Evolutionary conservation across 176 grass and related monocot genomes (phyloP), one percentile per base, ranked within the genome.

Genomic region (Melocanna baccifera): DNA sequence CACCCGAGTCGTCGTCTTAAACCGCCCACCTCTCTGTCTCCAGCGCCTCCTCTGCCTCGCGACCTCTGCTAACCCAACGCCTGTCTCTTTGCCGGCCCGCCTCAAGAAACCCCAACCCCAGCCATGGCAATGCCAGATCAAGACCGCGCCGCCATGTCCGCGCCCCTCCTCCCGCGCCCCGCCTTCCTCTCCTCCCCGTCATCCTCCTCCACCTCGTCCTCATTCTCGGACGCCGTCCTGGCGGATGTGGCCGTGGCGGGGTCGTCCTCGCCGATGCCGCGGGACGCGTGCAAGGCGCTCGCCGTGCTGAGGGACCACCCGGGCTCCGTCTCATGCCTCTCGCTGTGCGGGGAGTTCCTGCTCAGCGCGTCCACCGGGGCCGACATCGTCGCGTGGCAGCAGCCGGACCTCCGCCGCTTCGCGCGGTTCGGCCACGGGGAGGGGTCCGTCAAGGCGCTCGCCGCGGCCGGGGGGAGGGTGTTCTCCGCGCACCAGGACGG

Each of bases 401-500:
- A 96, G 41, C 93, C 96, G 0, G 91, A 99, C 85, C 89, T 99
- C n/a, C 91, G 86, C 23, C 77, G 80, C 22, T 94, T 98, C 88
- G 86, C 96, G 29, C 81, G 83, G 0, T 94, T 98, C 36, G 91
- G 95, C 1, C 86, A 88, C 55, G 91, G 91, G 1, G 87, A 86
- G 1, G 96, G 93, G 2, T 77, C 89, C 16, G 96, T 95, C 50
- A 98, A 98, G 96, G 96, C 96, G 41, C 93, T 98, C 55, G 93
- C 86, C 0, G 86, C 89, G 0, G n/a, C 81, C 4, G 96, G 93
- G 4, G 84, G 84, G 1, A 83, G 89, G 1, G 89, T 98, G 37
- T 98, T 98, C 91, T 98, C 96, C 0, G 96, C 93, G 42, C 96
- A 98, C 84, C 91, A 95, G 71, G 96, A 98, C 69, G 85, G 96